Evolutionary conservation across 1,284 basidiomycete genomes (phyloP).

Genomic region (Flammula alnicola): DNA sequence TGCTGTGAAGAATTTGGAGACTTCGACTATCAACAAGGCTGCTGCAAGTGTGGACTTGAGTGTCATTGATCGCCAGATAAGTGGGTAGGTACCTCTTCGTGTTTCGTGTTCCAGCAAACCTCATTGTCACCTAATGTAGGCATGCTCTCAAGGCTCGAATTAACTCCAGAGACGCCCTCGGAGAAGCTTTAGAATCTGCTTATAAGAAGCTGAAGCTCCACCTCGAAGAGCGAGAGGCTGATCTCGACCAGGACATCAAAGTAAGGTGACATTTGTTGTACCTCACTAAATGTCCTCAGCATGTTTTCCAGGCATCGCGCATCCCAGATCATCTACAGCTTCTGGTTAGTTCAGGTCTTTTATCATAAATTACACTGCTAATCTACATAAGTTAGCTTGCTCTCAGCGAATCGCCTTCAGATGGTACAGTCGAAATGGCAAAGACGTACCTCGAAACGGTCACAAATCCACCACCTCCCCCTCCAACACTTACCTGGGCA

Average conservation of each 20-base stretch:
- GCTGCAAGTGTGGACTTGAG: constrained; percentile 59
- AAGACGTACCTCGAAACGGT: constrained; percentile 52
- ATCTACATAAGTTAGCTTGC: constrained; percentile 51
- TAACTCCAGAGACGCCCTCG: constrained; percentile 61
- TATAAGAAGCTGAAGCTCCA: constrained; percentile 54
- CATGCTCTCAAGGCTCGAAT: constrained; percentile 72
- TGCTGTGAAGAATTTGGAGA: constrained; percentile 51
- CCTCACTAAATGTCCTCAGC: constrained; percentile 10
- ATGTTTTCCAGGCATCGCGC: constrained; percentile 48
- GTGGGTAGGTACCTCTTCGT: constrained; percentile 51
- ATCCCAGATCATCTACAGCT: constrained; percentile 74
- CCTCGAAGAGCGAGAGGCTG: constrained; percentile 47
- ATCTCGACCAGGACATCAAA: constrained; percentile 70
- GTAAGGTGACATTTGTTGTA: constrained; percentile 34
- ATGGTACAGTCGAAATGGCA: constrained; percentile 53
- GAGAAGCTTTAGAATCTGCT: constrained; percentile 58
- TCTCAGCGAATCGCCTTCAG: constrained; percentile 56
- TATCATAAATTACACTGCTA: neutral
- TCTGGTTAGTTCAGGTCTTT: constrained; percentile 51
- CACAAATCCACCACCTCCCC: constrained; percentile 46
- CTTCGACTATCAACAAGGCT: constrained; percentile 53
- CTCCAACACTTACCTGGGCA: constrained; percentile 63
- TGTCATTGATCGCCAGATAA: constrained; percentile 56
- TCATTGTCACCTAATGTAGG: constrained; percentile 36
- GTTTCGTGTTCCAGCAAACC: constrained; percentile 6